Percentiles rank a stretch among this genome's conserved stretches.
phyloP scores from a whole-genome alignment of 768 basidiomycete genomes.

The Imleria badia region DNA sequence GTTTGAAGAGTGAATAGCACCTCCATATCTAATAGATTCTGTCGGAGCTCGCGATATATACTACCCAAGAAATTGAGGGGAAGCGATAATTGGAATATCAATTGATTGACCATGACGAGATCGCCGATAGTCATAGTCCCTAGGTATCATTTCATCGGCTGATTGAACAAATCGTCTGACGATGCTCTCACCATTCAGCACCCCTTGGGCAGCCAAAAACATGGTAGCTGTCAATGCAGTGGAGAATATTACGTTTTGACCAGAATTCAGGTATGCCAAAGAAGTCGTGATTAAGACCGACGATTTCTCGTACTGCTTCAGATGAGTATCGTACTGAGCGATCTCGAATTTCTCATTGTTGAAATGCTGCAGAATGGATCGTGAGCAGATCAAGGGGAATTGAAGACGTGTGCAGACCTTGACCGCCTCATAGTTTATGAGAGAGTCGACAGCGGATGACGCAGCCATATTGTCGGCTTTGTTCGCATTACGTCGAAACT shows the following conservation, averaged over 20 bases:
- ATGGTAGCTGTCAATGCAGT: slow-evolving; percentile 91
- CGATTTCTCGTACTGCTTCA: slow-evolving; percentile 84
- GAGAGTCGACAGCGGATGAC: slow-evolving; percentile 87
- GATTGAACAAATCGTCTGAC: background rate
- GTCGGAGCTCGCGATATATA: slow-evolving; percentile 95
- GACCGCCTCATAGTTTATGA: slow-evolving; percentile 98
- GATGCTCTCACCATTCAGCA: slow-evolving; percentile 67
- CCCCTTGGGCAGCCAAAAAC: slow-evolving; percentile 94
- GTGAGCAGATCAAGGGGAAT: background rate
- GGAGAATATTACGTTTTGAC: slow-evolving; percentile 96
- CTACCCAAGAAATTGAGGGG: slow-evolving; percentile 97
- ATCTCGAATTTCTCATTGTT: slow-evolving; percentile 96
- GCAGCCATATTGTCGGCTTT: slow-evolving; percentile 97
- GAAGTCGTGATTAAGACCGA: slow-evolving; percentile 95
- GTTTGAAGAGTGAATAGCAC: slow-evolving; percentile 87
- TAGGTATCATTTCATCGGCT: slow-evolving; percentile 29
- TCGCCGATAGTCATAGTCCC: slow-evolving; percentile 99
- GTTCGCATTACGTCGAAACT: slow-evolving; percentile 93
- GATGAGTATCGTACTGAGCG: slow-evolving; percentile 86
- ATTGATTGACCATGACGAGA: slow-evolving; percentile 98
- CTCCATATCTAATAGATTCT: slow-evolving; percentile 97
- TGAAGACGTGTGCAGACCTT: slow-evolving; percentile 57
- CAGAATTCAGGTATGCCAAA: slow-evolving; percentile 90
- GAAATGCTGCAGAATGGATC: slow-evolving; percentile 65
- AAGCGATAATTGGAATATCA: slow-evolving; percentile 95